These are phyloP conservation scores for Penicillium glabrum DNA, from an alignment of 2,329 filamentous ascomycete species.

Conservation along the genomic window DNA sequence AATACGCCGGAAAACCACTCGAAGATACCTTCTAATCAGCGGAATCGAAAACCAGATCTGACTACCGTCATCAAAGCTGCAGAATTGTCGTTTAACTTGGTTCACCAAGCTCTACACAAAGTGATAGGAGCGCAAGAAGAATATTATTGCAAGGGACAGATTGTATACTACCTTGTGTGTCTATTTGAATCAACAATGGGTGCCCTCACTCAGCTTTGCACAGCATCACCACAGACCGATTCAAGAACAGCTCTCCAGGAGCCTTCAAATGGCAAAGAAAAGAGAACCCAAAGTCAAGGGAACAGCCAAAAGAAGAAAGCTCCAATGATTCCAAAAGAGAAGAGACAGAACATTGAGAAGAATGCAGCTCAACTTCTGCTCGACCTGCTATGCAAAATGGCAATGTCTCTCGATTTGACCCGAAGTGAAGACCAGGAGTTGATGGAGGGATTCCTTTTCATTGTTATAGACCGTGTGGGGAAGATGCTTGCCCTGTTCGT, in stretches of 20 bases:
- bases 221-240: conserved; percentile 5
- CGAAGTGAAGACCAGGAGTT: conserved; percentile 31
- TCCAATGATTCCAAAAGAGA: background rate
- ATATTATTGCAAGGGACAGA: conserved; percentile 15
- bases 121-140: conserved; percentile 16
- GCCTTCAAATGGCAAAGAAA: conserved; percentile 10
- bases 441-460: conserved; percentile 44
- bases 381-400: conserved; percentile 32
- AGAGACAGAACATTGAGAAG: conserved; percentile 4
- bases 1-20: background rate
- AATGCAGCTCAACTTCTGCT: conserved; percentile 21
- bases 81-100: conserved; percentile 25
- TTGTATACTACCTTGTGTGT: conserved; percentile 35
- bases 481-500: conserved; percentile 39
- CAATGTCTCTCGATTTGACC: conserved; percentile 26
- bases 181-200: conserved; percentile 34
- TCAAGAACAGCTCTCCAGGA: background rate
- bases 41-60: conserved; percentile 16
- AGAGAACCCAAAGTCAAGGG: background rate
- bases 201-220: conserved; percentile 27
- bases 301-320: background rate
- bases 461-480: conserved; percentile 41
- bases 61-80: conserved; percentile 21
- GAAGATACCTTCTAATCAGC: background rate
- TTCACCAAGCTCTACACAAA: conserved; percentile 30